These are phyloP conservation scores for Paulinella micropora DNA, from an alignment of 78 protist species.

Conservation along the genomic window DNA sequence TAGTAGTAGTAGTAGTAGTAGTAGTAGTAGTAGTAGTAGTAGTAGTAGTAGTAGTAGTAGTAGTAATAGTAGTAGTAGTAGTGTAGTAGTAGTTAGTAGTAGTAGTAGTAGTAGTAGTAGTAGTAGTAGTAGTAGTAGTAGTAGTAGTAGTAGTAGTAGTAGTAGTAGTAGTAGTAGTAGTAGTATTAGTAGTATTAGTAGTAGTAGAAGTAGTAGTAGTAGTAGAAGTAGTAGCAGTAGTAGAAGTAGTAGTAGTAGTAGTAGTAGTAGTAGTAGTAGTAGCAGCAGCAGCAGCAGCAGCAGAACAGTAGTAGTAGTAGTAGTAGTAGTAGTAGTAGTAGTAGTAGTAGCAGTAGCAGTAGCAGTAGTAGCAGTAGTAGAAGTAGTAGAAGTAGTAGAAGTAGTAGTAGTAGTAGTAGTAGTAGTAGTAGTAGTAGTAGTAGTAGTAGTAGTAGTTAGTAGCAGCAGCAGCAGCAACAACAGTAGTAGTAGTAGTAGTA, in stretches of 20 bases:
- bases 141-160: too few relatives aligned
- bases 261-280: neutral
- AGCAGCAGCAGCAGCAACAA: too few relatives aligned
- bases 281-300: neutral
- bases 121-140: too few relatives aligned
- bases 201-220: neutral
- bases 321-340: neutral
- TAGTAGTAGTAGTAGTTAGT: neutral
- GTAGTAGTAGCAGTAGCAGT: neutral
- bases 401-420: neutral
- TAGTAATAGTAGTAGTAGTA: neutral
- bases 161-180: too few relatives aligned
- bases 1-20: neutral
- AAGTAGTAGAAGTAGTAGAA: neutral
- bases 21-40: neutral
- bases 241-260: neutral
- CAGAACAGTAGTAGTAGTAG: neutral
- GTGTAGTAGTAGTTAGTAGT: neutral
- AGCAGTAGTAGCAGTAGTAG: neutral
- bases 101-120: too few relatives aligned
- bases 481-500: too few relatives aligned
- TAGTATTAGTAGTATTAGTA: too few relatives aligned
- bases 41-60: neutral
- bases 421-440: neutral
- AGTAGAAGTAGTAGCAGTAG: neutral